Evolutionary conservation across 345 rosid genomes (phyloP), one percentile per base, ranked within the genome.

Genomic region (Cardiospermum halicacabum): DNA sequence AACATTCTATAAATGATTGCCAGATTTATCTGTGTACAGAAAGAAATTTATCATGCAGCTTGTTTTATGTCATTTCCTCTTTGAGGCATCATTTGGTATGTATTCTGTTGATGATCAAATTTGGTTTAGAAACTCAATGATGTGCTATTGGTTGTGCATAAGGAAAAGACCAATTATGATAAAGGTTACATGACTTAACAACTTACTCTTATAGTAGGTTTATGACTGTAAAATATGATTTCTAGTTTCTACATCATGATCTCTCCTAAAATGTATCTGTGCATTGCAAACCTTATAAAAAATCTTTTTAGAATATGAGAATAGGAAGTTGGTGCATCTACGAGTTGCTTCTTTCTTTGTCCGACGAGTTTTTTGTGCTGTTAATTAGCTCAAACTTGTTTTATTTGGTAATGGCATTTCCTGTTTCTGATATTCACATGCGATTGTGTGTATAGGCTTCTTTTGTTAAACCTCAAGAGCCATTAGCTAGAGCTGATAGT

Each of bases 381-480:
- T 47, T 18, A 16, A 16, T 18, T 47, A 1, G 51, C 8, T 47
- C 24, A 5, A 19, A 18, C 24, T 34, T 11, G 10, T 34, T 7
- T 34, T 7, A 11, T 34, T 34, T 11, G 6, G 10, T 34, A 34
- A 5, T 7, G 10, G 39, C 6, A 34, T 34, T 34, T 34, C 31
- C 55, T 70, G 22, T 47, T 48, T 26, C n/a, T 67, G 60, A 47
- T 61, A 15, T 55, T 3, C 71, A 39, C 37, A 32, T 78, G 57
- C 61, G 26, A 22, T 65, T 67, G 72, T 47, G 16, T 28, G 19
- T 36, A 56, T 57, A 93, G 97, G 94, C 81, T 75, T 73, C 85
- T 68, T 86, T 71, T 76, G 72, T 75, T 54, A 75, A 78, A 69
- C 76, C 80, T 34, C 90, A 80, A 72, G 90, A 80, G 19, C 73